phyloP scores from a whole-genome alignment of 371 early-diverging fungal genomes.

The Rhizopus delemar region DNA sequence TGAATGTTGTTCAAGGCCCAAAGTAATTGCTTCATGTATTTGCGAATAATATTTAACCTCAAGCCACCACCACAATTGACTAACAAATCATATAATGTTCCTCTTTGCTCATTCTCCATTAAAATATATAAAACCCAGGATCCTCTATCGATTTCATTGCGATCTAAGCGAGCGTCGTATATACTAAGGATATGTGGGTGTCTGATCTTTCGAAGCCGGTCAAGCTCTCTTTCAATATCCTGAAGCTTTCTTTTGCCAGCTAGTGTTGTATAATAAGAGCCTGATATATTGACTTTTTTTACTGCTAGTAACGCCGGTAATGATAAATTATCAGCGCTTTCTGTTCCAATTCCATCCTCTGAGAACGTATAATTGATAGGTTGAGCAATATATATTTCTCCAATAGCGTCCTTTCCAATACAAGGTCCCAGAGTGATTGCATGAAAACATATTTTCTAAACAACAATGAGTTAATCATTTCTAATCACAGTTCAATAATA shows the following conservation, averaged over 20 bases:
- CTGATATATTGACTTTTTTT: constrained; percentile 39
- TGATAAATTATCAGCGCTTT: constrained; percentile 24
- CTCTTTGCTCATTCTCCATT: constrained; percentile 54
- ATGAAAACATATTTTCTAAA: constrained; percentile 39
- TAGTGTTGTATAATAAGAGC: constrained; percentile 49
- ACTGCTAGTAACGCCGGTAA: constrained; percentile 41
- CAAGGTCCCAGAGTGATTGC: constrained; percentile 46
- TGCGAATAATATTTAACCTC: constrained; percentile 49
- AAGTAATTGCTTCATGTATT: constrained; percentile 62
- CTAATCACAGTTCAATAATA: too few relatives aligned
- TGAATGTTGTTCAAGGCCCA: constrained; percentile 62
- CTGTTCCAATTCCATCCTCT: constrained; percentile 14
- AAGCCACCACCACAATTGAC: constrained; percentile 55
- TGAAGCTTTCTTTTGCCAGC: constrained; percentile 63
- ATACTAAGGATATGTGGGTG: constrained; percentile 57
- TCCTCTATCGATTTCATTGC: constrained; percentile 26
- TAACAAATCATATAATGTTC: constrained; percentile 46
- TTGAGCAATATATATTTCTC: constrained; percentile 44
- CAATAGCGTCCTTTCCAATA: constrained; percentile 39
- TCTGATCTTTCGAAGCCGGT: constrained; percentile 55
- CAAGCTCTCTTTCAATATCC: constrained; percentile 63
- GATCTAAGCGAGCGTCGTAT: constrained; percentile 59
- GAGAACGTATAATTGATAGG: constrained; percentile 38
- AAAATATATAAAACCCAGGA: constrained; percentile 60
- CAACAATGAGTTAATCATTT: too few relatives aligned